Conservation (phyloP, 345 rosid genomes). For the Isatis tinctoria region DNA sequence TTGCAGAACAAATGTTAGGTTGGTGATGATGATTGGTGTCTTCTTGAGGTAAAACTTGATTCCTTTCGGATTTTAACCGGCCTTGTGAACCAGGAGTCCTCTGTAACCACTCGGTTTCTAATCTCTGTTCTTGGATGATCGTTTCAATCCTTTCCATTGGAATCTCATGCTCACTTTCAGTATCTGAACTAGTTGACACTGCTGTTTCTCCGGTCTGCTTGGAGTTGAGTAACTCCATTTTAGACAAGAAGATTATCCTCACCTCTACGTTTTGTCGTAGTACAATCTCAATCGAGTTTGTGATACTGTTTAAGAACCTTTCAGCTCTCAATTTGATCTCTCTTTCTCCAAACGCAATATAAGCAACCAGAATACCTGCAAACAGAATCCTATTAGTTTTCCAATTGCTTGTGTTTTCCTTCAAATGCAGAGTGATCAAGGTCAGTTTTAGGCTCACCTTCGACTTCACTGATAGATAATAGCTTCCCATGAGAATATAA, state of each 20-base stretch:
- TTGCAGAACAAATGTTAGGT: conserved; percentile 33
- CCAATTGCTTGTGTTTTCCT: background rate
- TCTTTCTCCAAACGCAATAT: conserved; percentile 63
- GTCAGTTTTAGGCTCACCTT: conserved; percentile 44
- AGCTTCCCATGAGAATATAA: conserved; percentile 72
- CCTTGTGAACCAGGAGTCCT: conserved; percentile 61
- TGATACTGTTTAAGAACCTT: conserved; percentile 90
- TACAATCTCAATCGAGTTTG: conserved; percentile 82
- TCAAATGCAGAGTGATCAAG: background rate
- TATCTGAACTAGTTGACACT: conserved; percentile 33
- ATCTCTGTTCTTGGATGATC: conserved; percentile 84
- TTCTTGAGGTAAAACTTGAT: conserved; percentile 83
- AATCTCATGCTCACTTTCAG: conserved; percentile 42
- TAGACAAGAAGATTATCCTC: conserved; percentile 61
- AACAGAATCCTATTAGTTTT: conserved; percentile 3
- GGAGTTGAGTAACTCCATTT: conserved; percentile 38
- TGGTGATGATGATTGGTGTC: conserved; percentile 41
- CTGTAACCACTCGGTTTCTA: conserved; percentile 88
- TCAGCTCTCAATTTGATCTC: conserved; percentile 77
- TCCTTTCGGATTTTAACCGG: conserved; percentile 73
- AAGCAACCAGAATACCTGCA: conserved; percentile 78
- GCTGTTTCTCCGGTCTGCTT: conserved; percentile 29
- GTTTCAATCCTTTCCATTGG: conserved; percentile 92
- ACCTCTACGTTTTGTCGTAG: conserved; percentile 74
- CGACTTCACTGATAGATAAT: conserved; percentile 66